Percentiles rank a stretch among this genome's conserved stretches.
Conservation (phyloP, 331 rosid species). For the Rosa hybrid region DNA sequence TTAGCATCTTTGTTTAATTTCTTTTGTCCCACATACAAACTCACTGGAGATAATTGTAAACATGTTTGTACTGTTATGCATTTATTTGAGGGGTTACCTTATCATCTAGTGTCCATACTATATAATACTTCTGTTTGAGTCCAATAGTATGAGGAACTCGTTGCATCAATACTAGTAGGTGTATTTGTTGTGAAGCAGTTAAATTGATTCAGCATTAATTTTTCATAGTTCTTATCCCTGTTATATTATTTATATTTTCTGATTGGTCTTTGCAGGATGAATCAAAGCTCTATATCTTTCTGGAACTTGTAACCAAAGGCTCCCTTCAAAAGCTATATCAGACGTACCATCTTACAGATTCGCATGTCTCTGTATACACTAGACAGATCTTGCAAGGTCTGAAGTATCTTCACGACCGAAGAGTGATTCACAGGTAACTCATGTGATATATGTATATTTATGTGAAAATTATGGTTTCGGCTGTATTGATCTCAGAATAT, state of each 20-base stretch:
- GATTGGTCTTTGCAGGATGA: constrained; percentile 58
- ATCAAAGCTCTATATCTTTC: constrained; percentile 79
- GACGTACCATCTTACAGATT: constrained; percentile 60
- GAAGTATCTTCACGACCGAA: constrained; percentile 88
- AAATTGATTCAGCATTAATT: background rate
- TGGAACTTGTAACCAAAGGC: constrained; percentile 88
- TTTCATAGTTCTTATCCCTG: background rate
- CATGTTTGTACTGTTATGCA: background rate
- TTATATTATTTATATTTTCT: constrained; percentile 10
- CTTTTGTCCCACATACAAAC: background rate
- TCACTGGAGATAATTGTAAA: background rate
- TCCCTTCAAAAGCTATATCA: constrained; percentile 77
- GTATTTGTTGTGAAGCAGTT: background rate
- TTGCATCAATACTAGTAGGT: background rate
- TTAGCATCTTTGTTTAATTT: background rate
- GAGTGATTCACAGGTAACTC: constrained; percentile 88
- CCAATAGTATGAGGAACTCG: background rate
- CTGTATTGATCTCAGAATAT: background rate
- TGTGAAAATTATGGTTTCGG: background rate
- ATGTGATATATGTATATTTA: constrained; percentile 21
- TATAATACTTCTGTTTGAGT: background rate
- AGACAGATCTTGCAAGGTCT: constrained; percentile 88
- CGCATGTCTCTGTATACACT: constrained; percentile 84
- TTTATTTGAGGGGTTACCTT: background rate
- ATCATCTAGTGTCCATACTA: background rate